Evolutionary conservation across 805 yeast genomes (phyloP).

Genomic region (Ogataea methylovora): DNA sequence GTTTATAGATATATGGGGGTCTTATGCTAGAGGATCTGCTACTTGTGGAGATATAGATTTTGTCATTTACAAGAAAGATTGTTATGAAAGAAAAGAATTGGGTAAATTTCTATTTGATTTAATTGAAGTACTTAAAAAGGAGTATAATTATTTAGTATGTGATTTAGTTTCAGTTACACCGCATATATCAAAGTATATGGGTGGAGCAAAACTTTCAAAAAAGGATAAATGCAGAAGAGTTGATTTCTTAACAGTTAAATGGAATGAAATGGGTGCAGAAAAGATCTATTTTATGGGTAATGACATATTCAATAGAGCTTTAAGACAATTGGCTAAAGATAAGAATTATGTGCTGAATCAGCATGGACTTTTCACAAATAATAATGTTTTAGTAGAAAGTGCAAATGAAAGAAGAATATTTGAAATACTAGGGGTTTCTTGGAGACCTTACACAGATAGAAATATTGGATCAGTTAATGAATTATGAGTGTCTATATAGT

Average conservation of each 20-base stretch:
- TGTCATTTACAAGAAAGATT: slow-evolving; percentile 31
- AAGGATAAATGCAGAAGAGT: slow-evolving; percentile 39
- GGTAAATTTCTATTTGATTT: slow-evolving; percentile 9
- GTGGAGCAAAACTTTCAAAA: slow-evolving; percentile 26
- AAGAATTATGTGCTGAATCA: slow-evolving; percentile 32
- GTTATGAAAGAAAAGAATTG: slow-evolving; percentile 16
- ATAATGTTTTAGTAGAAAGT: slow-evolving; percentile 29
- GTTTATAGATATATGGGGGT: slow-evolving; percentile 37
- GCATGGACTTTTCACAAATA: slow-evolving; percentile 31
- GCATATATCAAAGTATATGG: slow-evolving; percentile 23
- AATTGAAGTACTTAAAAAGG: slow-evolving; percentile 5
- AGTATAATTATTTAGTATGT: slow-evolving; percentile 15
- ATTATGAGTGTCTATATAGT: slow-evolving; percentile 5
- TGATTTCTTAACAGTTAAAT: slow-evolving; percentile 42
- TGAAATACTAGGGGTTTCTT: slow-evolving; percentile 24
- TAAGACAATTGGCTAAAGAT: slow-evolving; percentile 34
- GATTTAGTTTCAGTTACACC: slow-evolving; percentile 10
- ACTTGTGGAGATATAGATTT: slow-evolving; percentile 49
- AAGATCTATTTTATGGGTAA: slow-evolving; percentile 50
- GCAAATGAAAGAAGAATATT: slow-evolving; percentile 38
- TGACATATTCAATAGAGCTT: slow-evolving; percentile 39
- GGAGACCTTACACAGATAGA: not conserved
- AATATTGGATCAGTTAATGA: not conserved
- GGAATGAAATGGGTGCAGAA: slow-evolving; percentile 38
- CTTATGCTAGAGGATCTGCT: slow-evolving; percentile 40